phyloP scores from a whole-genome alignment of 371 early-diverging fungal genomes.

The Apophysomyces variabilis region DNA sequence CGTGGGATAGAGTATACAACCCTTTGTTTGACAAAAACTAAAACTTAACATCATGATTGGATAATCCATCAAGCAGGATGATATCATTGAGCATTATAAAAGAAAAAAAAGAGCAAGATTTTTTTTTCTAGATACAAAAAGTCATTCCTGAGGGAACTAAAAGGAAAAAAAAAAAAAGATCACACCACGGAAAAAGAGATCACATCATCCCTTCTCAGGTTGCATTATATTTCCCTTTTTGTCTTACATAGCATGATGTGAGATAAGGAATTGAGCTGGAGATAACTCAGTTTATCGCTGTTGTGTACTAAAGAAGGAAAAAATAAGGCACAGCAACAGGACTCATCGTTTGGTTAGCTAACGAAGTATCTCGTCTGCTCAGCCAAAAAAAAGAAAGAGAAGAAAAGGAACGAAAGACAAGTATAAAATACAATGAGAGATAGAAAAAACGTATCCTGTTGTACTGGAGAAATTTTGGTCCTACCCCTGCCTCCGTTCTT shows the following conservation, averaged over 20 bases:
- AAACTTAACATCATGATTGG: neutral
- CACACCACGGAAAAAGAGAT: constrained; percentile 5
- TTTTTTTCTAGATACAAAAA: neutral
- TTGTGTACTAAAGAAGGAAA: too few species aligned
- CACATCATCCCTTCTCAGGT: constrained; percentile 7
- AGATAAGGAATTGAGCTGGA: neutral
- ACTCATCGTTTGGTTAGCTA: too few species aligned
- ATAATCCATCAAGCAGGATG: neutral
- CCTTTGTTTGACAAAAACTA: neutral
- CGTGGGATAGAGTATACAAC: neutral
- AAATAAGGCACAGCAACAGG: too few species aligned
- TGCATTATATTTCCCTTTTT: neutral
- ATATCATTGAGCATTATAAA: neutral
- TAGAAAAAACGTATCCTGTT: too few species aligned
- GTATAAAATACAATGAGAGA: too few species aligned
- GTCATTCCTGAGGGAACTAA: neutral
- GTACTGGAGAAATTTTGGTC: too few species aligned
- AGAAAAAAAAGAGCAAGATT: too few species aligned
- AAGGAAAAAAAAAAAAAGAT: neutral
- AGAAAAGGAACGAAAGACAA: too few species aligned
- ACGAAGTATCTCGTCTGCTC: too few species aligned
- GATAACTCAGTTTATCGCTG: neutral
- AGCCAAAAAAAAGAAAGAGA: too few species aligned
- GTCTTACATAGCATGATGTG: neutral
- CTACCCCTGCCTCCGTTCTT: too few species aligned